Evolutionary conservation across 371 early-diverging fungal genomes (phyloP), one percentile per base, ranked within the genome.

Genomic region (Mucor circinelloides): DNA sequence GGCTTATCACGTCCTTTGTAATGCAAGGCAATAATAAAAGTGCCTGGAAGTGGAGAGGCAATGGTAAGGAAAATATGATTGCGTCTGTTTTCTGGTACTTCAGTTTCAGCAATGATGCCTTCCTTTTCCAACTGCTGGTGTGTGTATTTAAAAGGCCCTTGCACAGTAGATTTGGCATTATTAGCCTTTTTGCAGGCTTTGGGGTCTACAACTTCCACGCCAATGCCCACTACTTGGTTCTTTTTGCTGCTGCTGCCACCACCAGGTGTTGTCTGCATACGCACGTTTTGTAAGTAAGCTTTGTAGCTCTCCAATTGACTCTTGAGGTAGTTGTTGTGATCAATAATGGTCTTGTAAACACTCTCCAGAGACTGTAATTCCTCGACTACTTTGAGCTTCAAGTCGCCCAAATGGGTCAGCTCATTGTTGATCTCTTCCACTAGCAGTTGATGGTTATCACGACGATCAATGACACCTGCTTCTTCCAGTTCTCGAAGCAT

Each of bases 1-100:
- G 98, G 91, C 71, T 94, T 94, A 54, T 97, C 97, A n/a, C 98
- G 88, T 28, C 83, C 92, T 80, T 95, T 95, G 73, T 91, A 97
- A 66, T 93, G 89, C 71, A 97, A 83, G 5, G 92, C 89, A 69
- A 97, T 94, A 34, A 95, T 86, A 70, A 94, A 97, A 3, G 94
- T 93, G 9, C 95, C 95, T 0, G 94, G 91, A 50, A 92, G 79
- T 19, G 96, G 97, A 17, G 94, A 94, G 28, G 86, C 83, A 40
- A 97, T 93, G 63, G 89, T 88, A 78, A 97, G 94, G 75, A 85
- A 94, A 57, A 97, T 94, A 68, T 95, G 93, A 55, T 89, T 84
- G 55, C 95, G 90, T 63, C 97, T 55, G 83, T 91, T 91, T 70
- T 96, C 97, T 6, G 98, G 98, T 1, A 97, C 95, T 58, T 91